phyloP scores from a whole-genome alignment of 345 rosid species.

The Eucalyptus dawsonii region DNA sequence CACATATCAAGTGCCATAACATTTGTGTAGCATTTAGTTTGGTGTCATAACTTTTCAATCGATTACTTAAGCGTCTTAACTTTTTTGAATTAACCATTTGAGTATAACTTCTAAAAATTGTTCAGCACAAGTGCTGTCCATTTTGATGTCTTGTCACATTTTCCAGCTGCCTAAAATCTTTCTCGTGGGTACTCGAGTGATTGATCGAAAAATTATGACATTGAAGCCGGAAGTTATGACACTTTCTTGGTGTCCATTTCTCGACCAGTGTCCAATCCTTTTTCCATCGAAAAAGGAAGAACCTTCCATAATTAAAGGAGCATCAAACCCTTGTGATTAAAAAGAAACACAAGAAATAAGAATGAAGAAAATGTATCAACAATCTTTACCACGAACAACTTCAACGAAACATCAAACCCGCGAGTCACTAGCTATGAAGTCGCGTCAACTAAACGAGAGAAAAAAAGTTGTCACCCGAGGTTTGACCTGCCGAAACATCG shows the following conservation, averaged over 20 bases:
- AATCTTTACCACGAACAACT: not conserved
- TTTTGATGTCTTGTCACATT: not conserved
- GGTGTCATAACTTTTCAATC: not conserved
- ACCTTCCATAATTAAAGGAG: not conserved
- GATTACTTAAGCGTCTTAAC: not conserved
- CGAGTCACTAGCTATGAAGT: not conserved
- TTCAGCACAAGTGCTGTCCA: not conserved
- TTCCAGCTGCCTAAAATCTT: not conserved
- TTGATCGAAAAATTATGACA: not conserved
- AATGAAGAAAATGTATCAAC: not conserved
- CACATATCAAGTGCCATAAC: not conserved
- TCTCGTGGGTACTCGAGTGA: accelerated
- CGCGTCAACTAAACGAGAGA: not conserved
- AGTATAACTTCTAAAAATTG: not conserved
- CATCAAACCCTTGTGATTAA: not conserved
- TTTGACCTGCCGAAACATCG: not conserved
- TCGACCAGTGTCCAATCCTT: not conserved
- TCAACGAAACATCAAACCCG: not conserved
- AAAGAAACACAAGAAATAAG: not conserved
- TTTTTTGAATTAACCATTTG: not conserved
- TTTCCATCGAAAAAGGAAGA: not conserved
- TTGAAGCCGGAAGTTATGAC: not conserved
- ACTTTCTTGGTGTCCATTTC: not conserved
- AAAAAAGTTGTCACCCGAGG: not conserved
- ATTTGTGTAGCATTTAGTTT: not conserved